These are phyloP conservation scores for Boletus bicolor DNA, from an alignment of 768 basidiomycete species.

Conservation along the genomic window DNA sequence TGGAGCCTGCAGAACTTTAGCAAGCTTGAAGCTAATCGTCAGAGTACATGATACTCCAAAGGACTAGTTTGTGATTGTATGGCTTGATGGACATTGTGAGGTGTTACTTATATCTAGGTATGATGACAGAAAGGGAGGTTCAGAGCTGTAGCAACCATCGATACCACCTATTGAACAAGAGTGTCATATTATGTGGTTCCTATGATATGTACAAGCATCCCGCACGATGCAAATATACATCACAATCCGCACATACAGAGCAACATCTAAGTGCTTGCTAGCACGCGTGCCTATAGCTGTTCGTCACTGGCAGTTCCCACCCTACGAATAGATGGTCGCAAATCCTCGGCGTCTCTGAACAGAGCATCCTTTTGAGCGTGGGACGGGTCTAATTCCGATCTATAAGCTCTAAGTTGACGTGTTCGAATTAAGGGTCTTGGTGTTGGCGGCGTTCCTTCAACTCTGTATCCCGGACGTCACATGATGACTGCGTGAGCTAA, in stretches of 20 bases:
- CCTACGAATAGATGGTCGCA: neutral
- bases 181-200: neutral
- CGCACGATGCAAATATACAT: neutral
- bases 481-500: neutral
- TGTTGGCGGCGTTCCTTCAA: neutral
- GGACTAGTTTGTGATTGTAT: neutral
- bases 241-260: neutral
- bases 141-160: neutral
- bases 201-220: conserved; percentile 1
- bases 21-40: neutral
- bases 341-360: neutral
- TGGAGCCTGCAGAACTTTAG: conserved; percentile 31
- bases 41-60: neutral
- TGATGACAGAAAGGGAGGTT: neutral
- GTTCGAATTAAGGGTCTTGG: neutral
- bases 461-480: neutral
- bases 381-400: neutral
- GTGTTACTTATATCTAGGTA: neutral
- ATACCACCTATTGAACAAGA: too few relatives aligned
- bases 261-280: neutral
- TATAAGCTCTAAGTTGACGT: neutral
- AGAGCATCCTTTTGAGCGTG: too few relatives aligned
- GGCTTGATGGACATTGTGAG: neutral
- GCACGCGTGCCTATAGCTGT: too few relatives aligned
- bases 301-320: neutral